Conservation (phyloP, 441 rosid genomes). For the Euphorbia neoarborescens region DNA sequence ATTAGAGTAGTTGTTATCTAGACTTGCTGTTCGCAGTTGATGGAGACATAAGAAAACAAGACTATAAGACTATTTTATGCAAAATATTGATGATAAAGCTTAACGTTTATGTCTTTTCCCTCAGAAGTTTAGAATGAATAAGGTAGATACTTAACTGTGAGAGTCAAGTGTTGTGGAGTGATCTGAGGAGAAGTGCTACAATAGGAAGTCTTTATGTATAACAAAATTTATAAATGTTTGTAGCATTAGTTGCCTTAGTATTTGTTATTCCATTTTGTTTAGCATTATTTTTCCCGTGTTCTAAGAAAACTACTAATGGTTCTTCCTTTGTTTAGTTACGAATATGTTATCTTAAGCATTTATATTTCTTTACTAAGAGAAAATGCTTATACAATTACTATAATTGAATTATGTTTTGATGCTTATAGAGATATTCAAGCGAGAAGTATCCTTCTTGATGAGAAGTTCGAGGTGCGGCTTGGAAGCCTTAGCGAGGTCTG, state of each 20-base stretch:
- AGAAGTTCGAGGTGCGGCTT: conserved; percentile 87
- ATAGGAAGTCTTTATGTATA: neutral
- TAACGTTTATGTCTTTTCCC: no score
- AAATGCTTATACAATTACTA: conserved; percentile 8
- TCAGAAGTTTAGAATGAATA: no score
- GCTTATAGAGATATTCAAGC: conserved; percentile 85
- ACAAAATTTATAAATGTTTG: neutral
- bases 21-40: neutral
- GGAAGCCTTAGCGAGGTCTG: conserved; percentile 75
- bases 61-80: no score
- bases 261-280: neutral
- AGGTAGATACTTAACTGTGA: neutral
- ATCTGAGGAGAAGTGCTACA: neutral
- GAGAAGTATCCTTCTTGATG: conserved; percentile 95
- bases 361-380: conserved; percentile 5
- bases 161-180: neutral
- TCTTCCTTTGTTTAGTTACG: conserved; percentile 2
- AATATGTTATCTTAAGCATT: neutral
- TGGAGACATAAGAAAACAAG: no score
- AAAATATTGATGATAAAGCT: no score
- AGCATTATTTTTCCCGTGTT: neutral
- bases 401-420: conserved; percentile 16
- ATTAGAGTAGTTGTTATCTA: neutral
- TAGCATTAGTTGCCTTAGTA: neutral
- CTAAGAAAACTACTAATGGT: neutral